A percentile compares a stretch with the other conserved stretches of the same genome.
These are phyloP conservation scores for Teratosphaeria nubilosa DNA, from an alignment of 2,329 filamentous ascomycete genomes.

Conservation along the genomic window DNA sequence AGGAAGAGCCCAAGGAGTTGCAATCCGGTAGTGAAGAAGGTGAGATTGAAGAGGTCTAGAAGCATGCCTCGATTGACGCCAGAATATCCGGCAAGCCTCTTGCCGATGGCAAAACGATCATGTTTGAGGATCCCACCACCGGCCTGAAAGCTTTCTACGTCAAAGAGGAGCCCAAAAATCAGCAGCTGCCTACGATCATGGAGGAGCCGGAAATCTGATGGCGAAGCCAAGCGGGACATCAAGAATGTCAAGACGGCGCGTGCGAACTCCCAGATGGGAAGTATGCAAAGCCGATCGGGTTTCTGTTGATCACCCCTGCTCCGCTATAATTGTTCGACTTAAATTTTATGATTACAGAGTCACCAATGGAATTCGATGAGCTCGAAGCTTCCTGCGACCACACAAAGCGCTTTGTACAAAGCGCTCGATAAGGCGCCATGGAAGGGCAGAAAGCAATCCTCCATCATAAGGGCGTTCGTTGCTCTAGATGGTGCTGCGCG, in stretches of 20 bases:
- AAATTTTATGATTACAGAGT: neutral
- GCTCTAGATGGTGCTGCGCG: neutral
- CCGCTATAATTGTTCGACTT: neutral
- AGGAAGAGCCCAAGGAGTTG: constrained; percentile 49
- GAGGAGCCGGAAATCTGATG: neutral
- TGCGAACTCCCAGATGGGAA: neutral
- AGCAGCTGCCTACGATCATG: neutral
- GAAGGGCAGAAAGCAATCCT: too few species aligned
- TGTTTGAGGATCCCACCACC: neutral
- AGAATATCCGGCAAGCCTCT: neutral
- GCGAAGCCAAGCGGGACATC: neutral
- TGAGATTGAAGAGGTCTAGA: constrained; percentile 74
- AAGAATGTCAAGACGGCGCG: neutral
- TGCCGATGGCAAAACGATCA: neutral
- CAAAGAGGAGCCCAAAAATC: neutral
- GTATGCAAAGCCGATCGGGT: neutral
- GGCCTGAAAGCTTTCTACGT: neutral
- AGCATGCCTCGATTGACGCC: constrained; percentile 3
- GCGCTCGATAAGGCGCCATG: too few species aligned
- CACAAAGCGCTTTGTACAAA: too few species aligned
- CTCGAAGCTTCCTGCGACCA: neutral
- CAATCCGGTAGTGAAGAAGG: constrained; percentile 93
- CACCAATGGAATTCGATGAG: neutral
- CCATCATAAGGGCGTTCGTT: neutral
- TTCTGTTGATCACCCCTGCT: neutral